These are phyloP conservation scores for Gossypium longicalyx DNA, from an alignment of 345 rosid genomes.

Conservation along the genomic window DNA sequence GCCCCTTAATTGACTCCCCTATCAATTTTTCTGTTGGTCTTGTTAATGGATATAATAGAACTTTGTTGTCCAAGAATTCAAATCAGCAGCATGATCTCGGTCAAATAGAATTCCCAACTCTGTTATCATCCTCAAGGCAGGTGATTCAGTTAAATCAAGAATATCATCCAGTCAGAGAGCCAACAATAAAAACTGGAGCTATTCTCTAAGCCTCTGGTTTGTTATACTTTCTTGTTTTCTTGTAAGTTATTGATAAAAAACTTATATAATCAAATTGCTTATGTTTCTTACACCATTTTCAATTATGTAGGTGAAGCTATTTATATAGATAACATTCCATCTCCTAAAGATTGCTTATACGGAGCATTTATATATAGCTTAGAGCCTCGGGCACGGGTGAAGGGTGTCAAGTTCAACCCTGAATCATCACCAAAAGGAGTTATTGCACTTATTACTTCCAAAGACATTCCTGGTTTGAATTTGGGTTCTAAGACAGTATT, in stretches of 20 bases:
- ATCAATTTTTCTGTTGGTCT: slow-evolving; percentile 12
- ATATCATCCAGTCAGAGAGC: slow-evolving; percentile 63
- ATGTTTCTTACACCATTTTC: slow-evolving; percentile 13
- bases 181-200: slow-evolving; percentile 57
- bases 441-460: slow-evolving; percentile 43
- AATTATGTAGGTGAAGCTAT: slow-evolving; percentile 72
- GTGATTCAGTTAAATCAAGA: slow-evolving; percentile 41
- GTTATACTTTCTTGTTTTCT: slow-evolving; percentile 11
- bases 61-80: slow-evolving; percentile 2
- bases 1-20: slow-evolving; percentile 28
- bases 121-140: slow-evolving; percentile 56
- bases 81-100: slow-evolving; percentile 8
- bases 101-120: slow-evolving; percentile 25
- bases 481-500: slow-evolving; percentile 39
- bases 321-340: slow-evolving; percentile 85
- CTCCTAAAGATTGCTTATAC: slow-evolving; percentile 61
- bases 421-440: slow-evolving; percentile 40
- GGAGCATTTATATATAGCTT: slow-evolving; percentile 83
- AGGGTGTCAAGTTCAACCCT: slow-evolving; percentile 40
- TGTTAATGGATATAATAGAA: slow-evolving; percentile 9
- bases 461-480: slow-evolving; percentile 81
- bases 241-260: too few relatives aligned
- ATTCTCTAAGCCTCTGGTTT: slow-evolving; percentile 79
- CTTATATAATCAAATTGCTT: neutral
- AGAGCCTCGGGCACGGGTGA: slow-evolving; percentile 61